Evolutionary conservation across 2,329 filamentous ascomycete genomes (phyloP).

Genomic region (Coniosporium tulheliwenetii): DNA sequence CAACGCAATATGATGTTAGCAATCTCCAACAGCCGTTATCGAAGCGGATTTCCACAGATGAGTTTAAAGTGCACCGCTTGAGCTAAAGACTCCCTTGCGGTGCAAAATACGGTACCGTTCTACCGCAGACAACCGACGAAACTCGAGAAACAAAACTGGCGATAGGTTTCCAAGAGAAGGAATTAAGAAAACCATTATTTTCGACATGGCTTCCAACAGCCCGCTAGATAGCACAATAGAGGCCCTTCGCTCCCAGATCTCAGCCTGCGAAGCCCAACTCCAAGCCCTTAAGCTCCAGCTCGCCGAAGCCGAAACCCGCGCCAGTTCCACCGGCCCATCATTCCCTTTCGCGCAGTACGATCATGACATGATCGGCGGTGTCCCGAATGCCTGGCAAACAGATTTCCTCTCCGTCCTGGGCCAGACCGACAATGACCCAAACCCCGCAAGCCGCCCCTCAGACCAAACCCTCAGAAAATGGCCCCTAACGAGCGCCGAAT

Average conservation of each 20-base stretch:
- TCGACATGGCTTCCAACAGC: constrained; percentile 9
- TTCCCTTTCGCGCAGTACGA: no score
- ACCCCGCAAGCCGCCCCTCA: background rate
- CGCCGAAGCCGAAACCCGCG: constrained; percentile 22
- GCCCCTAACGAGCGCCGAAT: constrained; percentile 59
- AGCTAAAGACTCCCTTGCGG: no score
- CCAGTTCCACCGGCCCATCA: constrained; percentile 10
- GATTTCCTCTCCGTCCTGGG: constrained; percentile 5
- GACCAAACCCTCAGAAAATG: constrained; percentile 29
- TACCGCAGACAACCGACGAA: no score
- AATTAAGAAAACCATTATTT: no score
- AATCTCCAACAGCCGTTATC: no score
- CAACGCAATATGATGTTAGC: no score
- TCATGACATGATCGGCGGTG: no score
- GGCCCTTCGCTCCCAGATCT: constrained; percentile 25
- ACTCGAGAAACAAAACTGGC: no score
- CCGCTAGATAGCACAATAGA: constrained; percentile 14
- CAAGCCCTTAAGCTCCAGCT: constrained; percentile 23
- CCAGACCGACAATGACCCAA: constrained; percentile 9
- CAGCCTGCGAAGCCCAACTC: constrained; percentile 24
- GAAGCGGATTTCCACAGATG: no score
- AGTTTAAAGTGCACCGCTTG: no score
- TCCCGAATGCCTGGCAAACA: constrained; percentile 1
- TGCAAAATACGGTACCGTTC: no score
- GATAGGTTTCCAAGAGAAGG: no score